Base-by-base conservation (phyloP, 768 basidiomycete species). In the Infundibulicybe gibba region DNA sequence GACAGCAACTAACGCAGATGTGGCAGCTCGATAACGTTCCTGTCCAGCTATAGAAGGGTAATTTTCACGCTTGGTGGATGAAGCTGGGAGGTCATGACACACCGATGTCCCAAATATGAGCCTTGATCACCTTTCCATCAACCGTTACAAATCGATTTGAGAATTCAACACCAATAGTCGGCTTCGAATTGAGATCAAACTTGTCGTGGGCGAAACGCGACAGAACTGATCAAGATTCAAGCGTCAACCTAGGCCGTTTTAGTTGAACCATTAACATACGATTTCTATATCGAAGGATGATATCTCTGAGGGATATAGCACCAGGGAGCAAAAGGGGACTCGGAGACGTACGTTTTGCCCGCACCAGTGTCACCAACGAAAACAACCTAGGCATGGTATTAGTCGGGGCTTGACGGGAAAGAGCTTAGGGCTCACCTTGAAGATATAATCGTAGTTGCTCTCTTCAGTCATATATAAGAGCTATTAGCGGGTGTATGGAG, bases 51-150 rank as follows among this genome's bases (percentile, higher is more conserved):
- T n/a, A 52, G 53, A n/a, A 37, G 19, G 46, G 49, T 32, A 51
- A 44, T 45, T 38, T n/a, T 19, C 14, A 38, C 35, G 50, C 31
- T 34, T 35, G 30, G 47, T 14, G 45, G 46, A 42, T 39, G 42
- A n/a, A n/a, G 66, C 8, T 25, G 8, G 25, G 25, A 8, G 25
- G 25, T 8, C 8, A 25, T 8, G 4, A 25, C 87, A 57, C 56
- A 91, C 91, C 93, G 56, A 95, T 99, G 69, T 99, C 97, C 95
- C 95, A 99, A 59, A 99, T 89, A 70, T 98, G 95, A 16, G 95
- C 95, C 69, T 98, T 98, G 57, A 99, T 81, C 2, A 85, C 94
- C 84, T 98, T 98, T 34, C 83, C 83, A 63, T 98, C 95, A n/a
- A 98, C 90, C 55, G 78, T 88, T 65, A 93, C 90, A 14, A 90